Conservation (phyloP, 805 yeast genomes). For the Kodamaea hsintzibuensis region DNA sequence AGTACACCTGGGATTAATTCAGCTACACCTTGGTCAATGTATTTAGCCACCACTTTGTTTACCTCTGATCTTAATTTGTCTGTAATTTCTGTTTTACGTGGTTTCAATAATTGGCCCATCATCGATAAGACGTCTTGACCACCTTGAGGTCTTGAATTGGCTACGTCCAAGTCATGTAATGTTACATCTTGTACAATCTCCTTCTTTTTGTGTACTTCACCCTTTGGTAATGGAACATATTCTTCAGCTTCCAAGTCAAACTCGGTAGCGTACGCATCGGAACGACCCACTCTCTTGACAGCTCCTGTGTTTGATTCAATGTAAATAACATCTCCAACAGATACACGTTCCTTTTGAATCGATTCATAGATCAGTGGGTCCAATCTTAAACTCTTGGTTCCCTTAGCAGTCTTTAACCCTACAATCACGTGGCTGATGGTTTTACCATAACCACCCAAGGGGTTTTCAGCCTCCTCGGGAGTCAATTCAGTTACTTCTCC, state of each 20-base stretch:
- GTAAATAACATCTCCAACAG: conserved; percentile 95
- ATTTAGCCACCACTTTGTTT: conserved; percentile 91
- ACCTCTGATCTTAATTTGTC: conserved; percentile 93
- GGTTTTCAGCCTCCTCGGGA: conserved; percentile 95
- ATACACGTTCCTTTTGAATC: conserved; percentile 90
- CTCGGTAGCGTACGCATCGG: conserved; percentile 98
- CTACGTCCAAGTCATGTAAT: conserved; percentile 92
- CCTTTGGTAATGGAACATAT: conserved; percentile 97
- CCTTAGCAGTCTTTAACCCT: conserved; percentile 89
- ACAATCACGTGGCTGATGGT: conserved; percentile 92
- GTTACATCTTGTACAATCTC: conserved; percentile 98
- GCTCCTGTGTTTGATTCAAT: conserved; percentile 98
- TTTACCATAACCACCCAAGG: conserved; percentile 96
- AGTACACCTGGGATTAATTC: conserved; percentile 97
- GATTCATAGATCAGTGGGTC: conserved; percentile 93
- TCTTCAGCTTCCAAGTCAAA: conserved; percentile 98
- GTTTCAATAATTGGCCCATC: conserved; percentile 97
- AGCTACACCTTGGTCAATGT: conserved; percentile 97
- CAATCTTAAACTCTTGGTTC: conserved; percentile 83
- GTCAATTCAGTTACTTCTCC: conserved; percentile 96
- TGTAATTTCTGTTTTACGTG: conserved; percentile 94
- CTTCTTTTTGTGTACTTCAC: conserved; percentile 97
- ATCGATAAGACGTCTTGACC: conserved; percentile 94
- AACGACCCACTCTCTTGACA: conserved; percentile 94
- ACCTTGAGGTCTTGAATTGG: conserved; percentile 94